Evolutionary conservation across 1,139 yeast genomes (phyloP), one percentile per base, ranked within the genome.

Genomic region (Magnusiomyces magnusii): DNA sequence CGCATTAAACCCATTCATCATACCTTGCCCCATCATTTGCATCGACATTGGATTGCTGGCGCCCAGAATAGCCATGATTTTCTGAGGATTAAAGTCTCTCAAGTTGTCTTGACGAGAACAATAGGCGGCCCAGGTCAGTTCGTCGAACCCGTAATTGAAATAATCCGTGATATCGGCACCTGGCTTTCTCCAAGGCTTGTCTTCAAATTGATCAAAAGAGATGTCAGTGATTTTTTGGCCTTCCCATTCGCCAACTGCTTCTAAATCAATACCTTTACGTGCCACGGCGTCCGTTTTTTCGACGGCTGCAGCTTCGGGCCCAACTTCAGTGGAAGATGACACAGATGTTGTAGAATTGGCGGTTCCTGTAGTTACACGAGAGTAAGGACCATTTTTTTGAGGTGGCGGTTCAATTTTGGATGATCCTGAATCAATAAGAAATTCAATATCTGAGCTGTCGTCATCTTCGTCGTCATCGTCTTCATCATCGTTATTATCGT

Each of bases 171-270:
- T 77, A 72, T 93, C 97, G 2, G 97, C 96, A 56, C 97, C 97
- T 0, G 98, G 98, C 64, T 88, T 86, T 69, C 99, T 81, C 99
- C 99, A 93, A 1, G 99, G 99, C 74, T 95, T 95, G 64, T 90
- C 95, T 64, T 89, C 91, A 54, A 92, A 76, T 56, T 85, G 86
- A 63, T 88, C 95, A 23, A 92, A 78, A 64, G 89, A 87, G n/a
- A 92, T 78, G 65, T 87, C 86, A 0, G 96, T 88, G 57, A 95
- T 77, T 2, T 96, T 96, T 65, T 83, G 81, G 2, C 96, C 98
- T 59, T 92, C 87, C 64, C 80, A 82, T 62, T 83, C 84, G 0
- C 95, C 97, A 21, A 88, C 87, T 25, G 84, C 83, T 66, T 90
- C 84, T 15, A 93, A 78, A 67, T 92, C 96, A 24, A 93, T 77